Base-by-base conservation (phyloP, 805 yeast genomes). In the Ogataea pignaliae region DNA sequence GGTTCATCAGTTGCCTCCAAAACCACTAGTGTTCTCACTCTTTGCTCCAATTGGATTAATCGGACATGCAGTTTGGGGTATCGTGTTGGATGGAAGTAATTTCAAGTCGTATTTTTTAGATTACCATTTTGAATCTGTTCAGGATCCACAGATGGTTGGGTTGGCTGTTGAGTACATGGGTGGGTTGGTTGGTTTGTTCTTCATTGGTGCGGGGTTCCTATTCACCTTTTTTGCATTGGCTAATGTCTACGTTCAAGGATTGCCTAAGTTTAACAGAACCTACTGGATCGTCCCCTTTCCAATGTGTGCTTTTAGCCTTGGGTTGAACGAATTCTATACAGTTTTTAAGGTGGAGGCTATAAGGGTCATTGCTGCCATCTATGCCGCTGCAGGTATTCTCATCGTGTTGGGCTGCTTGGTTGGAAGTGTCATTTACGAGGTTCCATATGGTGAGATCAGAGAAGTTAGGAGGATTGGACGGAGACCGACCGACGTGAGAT, bases 271-370 rank as follows among this genome's bases (percentile, higher is more conserved):
- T 57, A 68, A 69, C 41, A 69, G 70, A 47, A 72, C 75, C 0
- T 80, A 78, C 75, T 85, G 96, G 95, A 78, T 88, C 17, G 75
- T 85, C 71, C 83, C 95, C 50, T 88, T 88, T 78, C 96, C 96
- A 3, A 54, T 86, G 55, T 95, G 95, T 3, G 86, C 91, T 0
- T 78, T 85, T 79, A 69, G 84, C 1, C 55, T 84, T 13, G 80
- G 86, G 1, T 70, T 79, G 44, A 64, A 68, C 12, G 75, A 78
- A 52, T 59, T 87, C 14, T 81, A 70, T 35, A 51, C 46, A 3
- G 56, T 73, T 3, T 75, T 71, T 48, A 73, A 41, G 16, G 61
- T 83, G 55, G 61, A 63, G 28, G 75, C 83, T 0, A 83, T 85
- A 61, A 71, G 78, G 45, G 81, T 81, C 4, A 51, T 87, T 18